These are phyloP conservation scores for Sarocladium oryzae DNA, from an alignment of 2,329 filamentous ascomycete genomes.

Conservation along the genomic window DNA sequence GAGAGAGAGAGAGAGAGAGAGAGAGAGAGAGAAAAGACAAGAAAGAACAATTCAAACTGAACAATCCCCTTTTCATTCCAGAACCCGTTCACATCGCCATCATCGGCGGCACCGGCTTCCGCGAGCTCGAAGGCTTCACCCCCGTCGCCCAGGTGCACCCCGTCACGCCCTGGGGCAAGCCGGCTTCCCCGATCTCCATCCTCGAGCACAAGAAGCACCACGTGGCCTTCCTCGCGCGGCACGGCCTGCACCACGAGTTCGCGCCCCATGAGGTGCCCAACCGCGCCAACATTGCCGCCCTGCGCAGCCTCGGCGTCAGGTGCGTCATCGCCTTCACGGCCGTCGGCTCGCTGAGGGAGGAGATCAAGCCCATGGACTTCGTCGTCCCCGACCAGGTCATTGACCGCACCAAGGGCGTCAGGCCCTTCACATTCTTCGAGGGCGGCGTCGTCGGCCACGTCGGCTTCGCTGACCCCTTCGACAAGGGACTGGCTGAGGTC, in stretches of 20 bases:
- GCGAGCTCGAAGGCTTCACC: constrained; percentile 78
- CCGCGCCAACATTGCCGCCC: constrained; percentile 96
- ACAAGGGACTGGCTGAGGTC: constrained; percentile 66
- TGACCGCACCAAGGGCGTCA: constrained; percentile 90
- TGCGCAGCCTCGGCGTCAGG: constrained; percentile 82
- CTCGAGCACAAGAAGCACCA: constrained; percentile 77
- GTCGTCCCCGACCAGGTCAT: constrained; percentile 95
- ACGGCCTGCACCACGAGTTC: constrained; percentile 81
- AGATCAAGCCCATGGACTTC: constrained; percentile 94
- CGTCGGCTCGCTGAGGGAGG: constrained; percentile 85
- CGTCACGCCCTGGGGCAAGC: constrained; percentile 80
- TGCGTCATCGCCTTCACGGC: constrained; percentile 92
- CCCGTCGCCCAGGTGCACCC: constrained; percentile 74
- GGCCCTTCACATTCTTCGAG: constrained; percentile 95
- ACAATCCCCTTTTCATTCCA: constrained; percentile 21
- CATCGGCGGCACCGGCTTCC: constrained; percentile 88
- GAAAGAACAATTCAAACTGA: no score
- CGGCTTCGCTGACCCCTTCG: constrained; percentile 93
- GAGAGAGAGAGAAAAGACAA: no score
- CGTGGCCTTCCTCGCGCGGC: constrained; percentile 89
- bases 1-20: no score
- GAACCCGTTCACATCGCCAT: constrained; percentile 77
- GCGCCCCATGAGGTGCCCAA: constrained; percentile 93
- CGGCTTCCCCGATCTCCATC: constrained; percentile 72
- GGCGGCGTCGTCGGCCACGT: constrained; percentile 88